These are phyloP conservation scores for Epichloe uncinata DNA, from an alignment of 2,329 filamentous ascomycete genomes.

Conservation along the genomic window DNA sequence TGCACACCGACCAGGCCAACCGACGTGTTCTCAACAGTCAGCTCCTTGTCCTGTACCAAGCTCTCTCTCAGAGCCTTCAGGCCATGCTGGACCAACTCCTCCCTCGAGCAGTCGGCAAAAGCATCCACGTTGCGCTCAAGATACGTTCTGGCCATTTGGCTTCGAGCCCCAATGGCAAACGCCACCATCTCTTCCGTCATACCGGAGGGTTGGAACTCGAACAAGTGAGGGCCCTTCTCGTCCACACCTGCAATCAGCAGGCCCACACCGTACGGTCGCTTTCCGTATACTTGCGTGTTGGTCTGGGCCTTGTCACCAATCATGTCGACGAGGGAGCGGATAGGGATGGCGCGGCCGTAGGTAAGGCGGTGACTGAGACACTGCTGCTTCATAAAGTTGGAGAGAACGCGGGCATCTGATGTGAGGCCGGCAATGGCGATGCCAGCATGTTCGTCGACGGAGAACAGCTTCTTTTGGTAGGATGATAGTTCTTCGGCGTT, in stretches of 20 bases:
- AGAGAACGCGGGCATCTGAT: slow-evolving; percentile 94
- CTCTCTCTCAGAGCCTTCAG: slow-evolving; percentile 88
- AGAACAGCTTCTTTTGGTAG: slow-evolving; percentile 99
- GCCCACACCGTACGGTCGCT: slow-evolving; percentile 90
- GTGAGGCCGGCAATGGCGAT: slow-evolving; percentile 93
- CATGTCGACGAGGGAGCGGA: slow-evolving; percentile 77
- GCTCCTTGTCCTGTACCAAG: slow-evolving; percentile 89
- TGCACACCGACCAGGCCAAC: slow-evolving; percentile 65
- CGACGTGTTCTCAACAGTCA: slow-evolving; percentile 94
- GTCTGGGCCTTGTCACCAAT: slow-evolving; percentile 95
- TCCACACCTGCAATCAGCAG: slow-evolving; percentile 88
- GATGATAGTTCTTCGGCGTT: slow-evolving; percentile 99
- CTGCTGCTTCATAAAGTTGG: slow-evolving; percentile 99
- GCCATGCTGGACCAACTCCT: slow-evolving; percentile 84
- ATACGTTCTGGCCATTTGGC: slow-evolving; percentile 96
- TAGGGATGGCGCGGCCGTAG: slow-evolving; percentile 84
- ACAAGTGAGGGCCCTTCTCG: slow-evolving; percentile 85
- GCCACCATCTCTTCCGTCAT: slow-evolving; percentile 96
- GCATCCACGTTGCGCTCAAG: slow-evolving; percentile 81
- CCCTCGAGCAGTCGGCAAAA: slow-evolving; percentile 62
- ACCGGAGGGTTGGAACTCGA: slow-evolving; percentile 93
- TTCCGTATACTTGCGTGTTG: slow-evolving; percentile 96
- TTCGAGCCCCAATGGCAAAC: slow-evolving; percentile 88
- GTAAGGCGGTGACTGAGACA: slow-evolving; percentile 90
- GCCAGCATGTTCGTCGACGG: slow-evolving; percentile 88